Conservation (phyloP, 2,329 filamentous ascomycete species). For the Ascochyta clinopodiicola region DNA sequence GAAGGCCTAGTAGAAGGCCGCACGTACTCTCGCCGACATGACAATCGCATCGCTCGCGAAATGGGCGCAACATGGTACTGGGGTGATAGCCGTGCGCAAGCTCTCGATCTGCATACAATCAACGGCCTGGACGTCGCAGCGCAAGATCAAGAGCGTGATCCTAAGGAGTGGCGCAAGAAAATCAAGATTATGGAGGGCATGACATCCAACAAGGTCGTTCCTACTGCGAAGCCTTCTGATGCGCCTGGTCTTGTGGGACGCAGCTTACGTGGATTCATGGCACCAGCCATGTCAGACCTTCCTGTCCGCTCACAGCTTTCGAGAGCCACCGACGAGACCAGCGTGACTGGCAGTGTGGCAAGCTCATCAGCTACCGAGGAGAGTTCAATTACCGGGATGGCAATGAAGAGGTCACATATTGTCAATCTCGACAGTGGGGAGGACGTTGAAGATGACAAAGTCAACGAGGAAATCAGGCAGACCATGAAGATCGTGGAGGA, state of each 20-base stretch:
- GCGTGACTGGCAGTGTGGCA: background rate
- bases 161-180: conserved; percentile 55
- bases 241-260: background rate
- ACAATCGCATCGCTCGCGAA: conserved; percentile 54
- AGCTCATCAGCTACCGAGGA: background rate
- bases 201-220: background rate
- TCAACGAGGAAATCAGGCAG: conserved; percentile 22
- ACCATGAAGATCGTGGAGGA: conserved; percentile 18
- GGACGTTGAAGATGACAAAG: conserved; percentile 23
- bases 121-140: conserved; percentile 61
- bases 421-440: conserved; percentile 23
- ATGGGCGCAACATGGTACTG: conserved; percentile 61
- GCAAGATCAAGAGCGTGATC: conserved; percentile 54
- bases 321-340: background rate
- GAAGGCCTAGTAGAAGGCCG: conserved; percentile 52
- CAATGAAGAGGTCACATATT: conserved; percentile 20
- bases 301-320: conserved; percentile 5
- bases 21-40: conserved; percentile 55
- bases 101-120: conserved; percentile 61
- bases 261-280: conserved; percentile 29
- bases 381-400: background rate
- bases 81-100: conserved; percentile 63
- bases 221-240: background rate
- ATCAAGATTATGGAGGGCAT: conserved; percentile 53
- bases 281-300: conserved; percentile 13